A percentile compares a stretch with the other conserved stretches of the same genome.
Conservation (phyloP, 2,329 filamentous ascomycete species). For the Sordariomycetes sp. region DNA sequence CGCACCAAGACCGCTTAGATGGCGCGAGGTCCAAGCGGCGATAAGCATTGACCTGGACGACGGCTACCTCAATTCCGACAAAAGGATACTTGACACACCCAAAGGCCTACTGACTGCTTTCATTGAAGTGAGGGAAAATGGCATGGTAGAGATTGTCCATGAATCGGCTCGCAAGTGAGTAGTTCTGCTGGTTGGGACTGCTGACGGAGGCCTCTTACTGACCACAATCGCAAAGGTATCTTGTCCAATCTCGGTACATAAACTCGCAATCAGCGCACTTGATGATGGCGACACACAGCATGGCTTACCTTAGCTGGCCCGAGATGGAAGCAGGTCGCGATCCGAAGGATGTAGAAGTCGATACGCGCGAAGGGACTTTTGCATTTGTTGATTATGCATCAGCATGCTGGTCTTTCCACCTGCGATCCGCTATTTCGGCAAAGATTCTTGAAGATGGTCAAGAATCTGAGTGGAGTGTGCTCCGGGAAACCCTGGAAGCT, state of each 20-base stretch:
- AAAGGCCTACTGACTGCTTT: constrained; percentile 6
- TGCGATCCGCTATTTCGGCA: constrained; percentile 12
- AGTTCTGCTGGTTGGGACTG: no score
- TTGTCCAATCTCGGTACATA: no score
- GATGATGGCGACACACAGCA: constrained; percentile 3
- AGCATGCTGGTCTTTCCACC: constrained; percentile 1
- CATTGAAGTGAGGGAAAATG: constrained; percentile 6
- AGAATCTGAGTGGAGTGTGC: no score
- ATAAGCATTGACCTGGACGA: constrained; percentile 7
- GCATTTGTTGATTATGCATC: constrained; percentile 1
- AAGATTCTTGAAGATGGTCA: no score
- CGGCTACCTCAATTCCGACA: not conserved
- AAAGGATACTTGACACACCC: not conserved
- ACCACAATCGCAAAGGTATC: no score
- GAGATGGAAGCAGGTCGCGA: not conserved
- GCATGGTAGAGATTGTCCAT: constrained; percentile 7
- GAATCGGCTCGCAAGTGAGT: constrained; percentile 6
- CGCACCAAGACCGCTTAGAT: constrained; percentile 6
- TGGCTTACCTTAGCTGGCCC: constrained; percentile 5
- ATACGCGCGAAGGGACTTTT: constrained; percentile 7
- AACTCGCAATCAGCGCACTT: no score
- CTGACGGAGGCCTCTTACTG: no score
- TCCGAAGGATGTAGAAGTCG: constrained; percentile 6
- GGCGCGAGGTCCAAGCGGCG: constrained; percentile 7
- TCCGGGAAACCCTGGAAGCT: no score